These are phyloP conservation scores for Alternaria sp. DNA, from an alignment of 2,329 filamentous ascomycete genomes.

Conservation along the genomic window DNA sequence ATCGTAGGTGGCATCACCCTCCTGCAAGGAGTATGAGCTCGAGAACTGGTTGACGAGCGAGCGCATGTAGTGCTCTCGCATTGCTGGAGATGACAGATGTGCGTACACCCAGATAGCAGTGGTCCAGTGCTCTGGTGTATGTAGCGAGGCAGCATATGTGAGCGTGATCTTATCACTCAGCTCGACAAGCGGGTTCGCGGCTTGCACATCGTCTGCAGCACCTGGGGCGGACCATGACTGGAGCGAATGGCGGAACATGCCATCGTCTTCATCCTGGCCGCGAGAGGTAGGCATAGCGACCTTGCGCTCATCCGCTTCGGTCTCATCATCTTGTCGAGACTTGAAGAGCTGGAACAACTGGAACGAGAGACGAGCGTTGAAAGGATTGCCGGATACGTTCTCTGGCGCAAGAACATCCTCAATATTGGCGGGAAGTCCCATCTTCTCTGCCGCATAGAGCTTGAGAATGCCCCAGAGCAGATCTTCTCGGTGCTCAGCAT, in stretches of 20 bases:
- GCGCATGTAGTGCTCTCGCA: conserved; percentile 76
- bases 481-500: conserved; percentile 71
- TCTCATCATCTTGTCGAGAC: conserved; percentile 38
- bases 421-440: conserved; percentile 56
- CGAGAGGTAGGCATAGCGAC: conserved; percentile 44
- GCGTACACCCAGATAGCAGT: conserved; percentile 77
- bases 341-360: conserved; percentile 73
- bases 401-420: conserved; percentile 78
- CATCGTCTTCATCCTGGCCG: conserved; percentile 19
- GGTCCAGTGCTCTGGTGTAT: conserved; percentile 47
- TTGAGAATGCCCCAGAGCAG: conserved; percentile 87
- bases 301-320: conserved; percentile 37
- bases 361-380: conserved; percentile 82
- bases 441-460: conserved; percentile 72
- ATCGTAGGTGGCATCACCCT: conserved; percentile 64
- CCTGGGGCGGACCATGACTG: conserved; percentile 41
- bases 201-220: conserved; percentile 57
- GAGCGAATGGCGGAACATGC: conserved; percentile 31
- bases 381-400: conserved; percentile 76
- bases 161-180: conserved; percentile 64
- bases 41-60: conserved; percentile 68
- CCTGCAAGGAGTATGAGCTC: conserved; percentile 66
- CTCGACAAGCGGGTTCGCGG: conserved; percentile 67
- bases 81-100: conserved; percentile 71
- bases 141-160: conserved; percentile 48